Conservation (phyloP, 768 basidiomycete genomes). For the Arthromyces matolae region DNA sequence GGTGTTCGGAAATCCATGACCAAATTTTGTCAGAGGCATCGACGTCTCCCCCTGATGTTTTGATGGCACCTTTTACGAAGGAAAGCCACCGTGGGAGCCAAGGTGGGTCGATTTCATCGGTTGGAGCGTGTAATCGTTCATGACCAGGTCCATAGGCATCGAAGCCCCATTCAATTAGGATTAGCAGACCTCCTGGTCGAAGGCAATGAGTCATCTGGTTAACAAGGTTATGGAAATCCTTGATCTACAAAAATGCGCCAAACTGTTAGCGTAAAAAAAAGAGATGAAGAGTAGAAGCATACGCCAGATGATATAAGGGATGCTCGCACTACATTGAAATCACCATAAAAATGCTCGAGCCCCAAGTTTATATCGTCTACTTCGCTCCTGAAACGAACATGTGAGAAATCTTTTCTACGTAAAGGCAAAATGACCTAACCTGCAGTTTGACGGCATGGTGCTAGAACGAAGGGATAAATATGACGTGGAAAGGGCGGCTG, state of each 20-base stretch:
- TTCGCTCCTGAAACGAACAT: constrained; percentile 61
- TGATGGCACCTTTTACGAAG: constrained; percentile 49
- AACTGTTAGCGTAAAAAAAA: constrained; percentile 13
- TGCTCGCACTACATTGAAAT: constrained; percentile 74
- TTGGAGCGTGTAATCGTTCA: constrained; percentile 36
- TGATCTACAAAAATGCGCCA: constrained; percentile 40
- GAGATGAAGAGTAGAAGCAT: constrained; percentile 25
- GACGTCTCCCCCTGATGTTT: constrained; percentile 53
- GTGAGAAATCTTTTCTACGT: too few species aligned
- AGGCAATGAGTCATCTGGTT: constrained; percentile 65
- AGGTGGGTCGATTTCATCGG: constrained; percentile 42
- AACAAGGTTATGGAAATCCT: constrained; percentile 59
- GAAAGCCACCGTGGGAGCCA: constrained; percentile 65
- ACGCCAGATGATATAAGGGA: constrained; percentile 73
- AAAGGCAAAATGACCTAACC: constrained; percentile 46
- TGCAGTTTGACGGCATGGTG: constrained; percentile 65
- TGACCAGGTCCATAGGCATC: constrained; percentile 52
- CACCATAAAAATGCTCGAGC: constrained; percentile 75
- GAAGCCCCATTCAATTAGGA: constrained; percentile 70
- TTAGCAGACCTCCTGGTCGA: constrained; percentile 65
- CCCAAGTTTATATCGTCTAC: constrained; percentile 85
- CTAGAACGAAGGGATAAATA: too few species aligned
- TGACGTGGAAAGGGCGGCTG: neutral
- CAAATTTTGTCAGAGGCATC: constrained; percentile 58
- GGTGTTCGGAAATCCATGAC: constrained; percentile 52